phyloP scores from a whole-genome alignment of 805 yeast genomes.

The Yamadazyma endophytica region DNA sequence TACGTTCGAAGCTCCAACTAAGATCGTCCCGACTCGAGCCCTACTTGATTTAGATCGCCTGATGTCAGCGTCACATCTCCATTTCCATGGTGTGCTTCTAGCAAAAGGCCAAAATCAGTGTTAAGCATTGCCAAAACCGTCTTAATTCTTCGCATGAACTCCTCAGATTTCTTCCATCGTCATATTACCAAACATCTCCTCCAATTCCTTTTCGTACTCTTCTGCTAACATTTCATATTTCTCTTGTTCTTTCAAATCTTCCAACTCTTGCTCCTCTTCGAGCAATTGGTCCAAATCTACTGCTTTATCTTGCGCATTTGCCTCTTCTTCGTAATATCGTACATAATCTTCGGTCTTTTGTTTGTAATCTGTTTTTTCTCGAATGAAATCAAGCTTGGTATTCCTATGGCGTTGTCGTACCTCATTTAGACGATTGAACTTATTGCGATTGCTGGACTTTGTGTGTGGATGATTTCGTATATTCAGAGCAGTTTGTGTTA shows the following conservation, averaged over 20 bases:
- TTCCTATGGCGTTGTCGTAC: conserved; percentile 22
- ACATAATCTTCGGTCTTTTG: conserved; percentile 13
- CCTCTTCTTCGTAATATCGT: conserved; percentile 8
- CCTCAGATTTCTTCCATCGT: no score
- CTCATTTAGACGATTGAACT: conserved; percentile 13
- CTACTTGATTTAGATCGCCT: no score
- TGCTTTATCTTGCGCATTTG: conserved; percentile 7
- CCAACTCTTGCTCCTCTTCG: conserved; percentile 18
- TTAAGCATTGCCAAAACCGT: no score
- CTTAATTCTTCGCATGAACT: no score
- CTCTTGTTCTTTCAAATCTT: conserved; percentile 2
- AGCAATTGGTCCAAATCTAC: conserved; percentile 18
- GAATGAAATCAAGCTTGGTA: conserved; percentile 13
- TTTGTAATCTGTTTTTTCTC: conserved; percentile 15
- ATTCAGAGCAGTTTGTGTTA: not conserved
- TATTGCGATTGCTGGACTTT: conserved; percentile 18
- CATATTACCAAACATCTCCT: conserved; percentile 10
- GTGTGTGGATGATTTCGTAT: conserved; percentile 2
- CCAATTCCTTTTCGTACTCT: conserved; percentile 16
- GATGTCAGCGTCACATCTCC: no score
- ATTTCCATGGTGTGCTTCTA: no score
- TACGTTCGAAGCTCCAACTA: no score
- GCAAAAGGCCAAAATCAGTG: no score
- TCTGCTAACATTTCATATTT: conserved; percentile 3
- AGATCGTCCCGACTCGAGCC: no score